Evolutionary conservation across 2,329 filamentous ascomycete species (phyloP), one percentile per base, ranked within the genome.

Genomic region (Colletotrichum tropicicola): DNA sequence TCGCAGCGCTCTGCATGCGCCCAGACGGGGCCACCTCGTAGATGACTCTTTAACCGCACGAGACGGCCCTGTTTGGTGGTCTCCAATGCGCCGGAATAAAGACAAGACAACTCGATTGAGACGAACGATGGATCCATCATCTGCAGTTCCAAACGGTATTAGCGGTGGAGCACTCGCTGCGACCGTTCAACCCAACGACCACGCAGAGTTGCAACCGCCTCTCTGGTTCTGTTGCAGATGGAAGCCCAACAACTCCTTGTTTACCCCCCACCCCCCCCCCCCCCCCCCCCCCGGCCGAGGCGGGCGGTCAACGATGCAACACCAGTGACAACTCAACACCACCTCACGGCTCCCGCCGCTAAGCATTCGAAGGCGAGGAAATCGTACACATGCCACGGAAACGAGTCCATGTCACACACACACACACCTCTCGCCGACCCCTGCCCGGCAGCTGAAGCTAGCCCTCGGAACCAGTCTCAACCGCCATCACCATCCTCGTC

Each of bases 301-400:
- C 43, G 37, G 43, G 43, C 54, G 54, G 54, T 48, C 43, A 48
- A 48, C 54, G 32, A 48, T n/a, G 43, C 27, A 35, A 47, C 41
- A 44, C 41, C 19, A 23, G 25, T 23, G 21, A 57, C 54, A 57
- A 39, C 43, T 57, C 54, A 48, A 57, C 54, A 47, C 52, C 52
- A 47, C 28, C 39, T 44, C 37, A 8, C 21, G 6, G 13, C 25
- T 55, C 17, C 37, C 52, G 25, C 39, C 52, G 39, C 39, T 32
- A 30, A 41, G 32, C 23, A 13, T 23, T 41, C 27, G 28, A 35
- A 45, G 21, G 8, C 43, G 37, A 41, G 37, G 37, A 17, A 41
- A n/a, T n/a, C n/a, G n/a, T n/a, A n/a, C n/a, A n/a, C n/a, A n/a
- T n/a, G n/a, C 9, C 6, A 44, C 39, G 25, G 23, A 55, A 41